These are phyloP conservation scores for Monosporascus cannonballus DNA, from an alignment of 2,329 filamentous ascomycete species.

Conservation along the genomic window DNA sequence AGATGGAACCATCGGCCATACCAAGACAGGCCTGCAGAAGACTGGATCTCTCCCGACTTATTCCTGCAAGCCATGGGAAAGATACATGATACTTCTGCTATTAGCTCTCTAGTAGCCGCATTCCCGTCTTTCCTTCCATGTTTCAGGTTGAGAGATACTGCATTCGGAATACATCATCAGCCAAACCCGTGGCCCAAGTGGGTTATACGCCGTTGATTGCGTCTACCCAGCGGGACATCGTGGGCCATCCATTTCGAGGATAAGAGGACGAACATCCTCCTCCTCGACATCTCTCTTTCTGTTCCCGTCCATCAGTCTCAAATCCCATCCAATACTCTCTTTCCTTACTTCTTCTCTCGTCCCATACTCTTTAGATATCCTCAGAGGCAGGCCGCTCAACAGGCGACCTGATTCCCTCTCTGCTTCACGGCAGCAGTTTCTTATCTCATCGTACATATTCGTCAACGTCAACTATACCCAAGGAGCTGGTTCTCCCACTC, in stretches of 20 bases:
- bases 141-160: slow-evolving; percentile 24
- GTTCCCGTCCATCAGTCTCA: slow-evolving; percentile 23
- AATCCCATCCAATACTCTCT: slow-evolving; percentile 22
- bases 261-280: slow-evolving; percentile 26
- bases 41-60: not conserved
- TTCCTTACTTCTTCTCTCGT: slow-evolving; percentile 17
- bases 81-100: slow-evolving; percentile 10
- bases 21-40: slow-evolving; percentile 6
- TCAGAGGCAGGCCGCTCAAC: slow-evolving; percentile 14
- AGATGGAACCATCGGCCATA: slow-evolving; percentile 5
- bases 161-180: slow-evolving; percentile 17
- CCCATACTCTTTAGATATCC: slow-evolving; percentile 23
- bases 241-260: slow-evolving; percentile 21
- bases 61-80: slow-evolving; percentile 11
- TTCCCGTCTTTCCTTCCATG: slow-evolving; percentile 22
- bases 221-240: slow-evolving; percentile 16
- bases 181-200: slow-evolving; percentile 8
- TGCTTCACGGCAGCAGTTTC: slow-evolving; percentile 16
- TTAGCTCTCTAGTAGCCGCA: slow-evolving; percentile 10
- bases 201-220: slow-evolving; percentile 20
- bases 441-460: slow-evolving; percentile 13
- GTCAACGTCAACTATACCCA: slow-evolving; percentile 5
- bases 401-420: slow-evolving; percentile 18
- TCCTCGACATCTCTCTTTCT: slow-evolving; percentile 14
- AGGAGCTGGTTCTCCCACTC: slow-evolving; percentile 26